Evolutionary conservation across 140 eudicot species (phyloP).

Genomic region (Senecio squalidus): DNA sequence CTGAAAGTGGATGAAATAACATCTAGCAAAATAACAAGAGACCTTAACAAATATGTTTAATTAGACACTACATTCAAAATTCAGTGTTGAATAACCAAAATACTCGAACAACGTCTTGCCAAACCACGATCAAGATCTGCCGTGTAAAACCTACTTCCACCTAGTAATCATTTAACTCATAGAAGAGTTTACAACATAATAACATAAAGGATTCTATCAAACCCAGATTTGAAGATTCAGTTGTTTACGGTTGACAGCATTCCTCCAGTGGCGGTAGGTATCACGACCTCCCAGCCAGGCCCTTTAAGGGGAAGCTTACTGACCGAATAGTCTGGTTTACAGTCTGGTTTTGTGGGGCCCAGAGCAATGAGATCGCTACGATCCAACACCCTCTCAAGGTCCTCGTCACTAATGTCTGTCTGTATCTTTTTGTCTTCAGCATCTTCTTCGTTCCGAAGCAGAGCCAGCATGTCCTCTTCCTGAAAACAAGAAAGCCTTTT

Average conservation of each 20-base stretch:
- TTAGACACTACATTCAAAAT: no score
- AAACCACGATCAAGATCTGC: background rate
- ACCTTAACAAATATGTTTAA: no score
- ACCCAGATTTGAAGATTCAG: constrained; percentile 6
- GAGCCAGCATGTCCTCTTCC: constrained; percentile 42
- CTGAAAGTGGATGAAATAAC: no score
- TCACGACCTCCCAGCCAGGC: constrained; percentile 81
- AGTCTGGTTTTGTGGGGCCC: constrained; percentile 19
- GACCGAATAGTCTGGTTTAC: constrained; percentile 17
- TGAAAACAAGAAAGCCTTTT: constrained; percentile 15
- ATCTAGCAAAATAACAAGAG: no score
- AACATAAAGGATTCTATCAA: background rate
- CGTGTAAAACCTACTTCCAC: background rate
- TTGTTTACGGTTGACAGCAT: constrained; percentile 61
- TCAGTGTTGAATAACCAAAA: background rate
- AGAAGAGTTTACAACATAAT: background rate
- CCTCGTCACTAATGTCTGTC: constrained; percentile 66
- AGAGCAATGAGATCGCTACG: constrained; percentile 49
- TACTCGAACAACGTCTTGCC: background rate
- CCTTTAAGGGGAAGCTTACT: constrained; percentile 57
- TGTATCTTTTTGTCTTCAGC: constrained; percentile 64
- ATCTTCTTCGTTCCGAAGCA: constrained; percentile 47
- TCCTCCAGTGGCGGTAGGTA: constrained; percentile 67
- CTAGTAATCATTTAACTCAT: background rate
- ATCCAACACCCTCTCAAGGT: constrained; percentile 61